Percentiles rank a stretch among this genome's conserved stretches.
Evolutionary conservation across 2,329 filamentous ascomycete species (phyloP).

Genomic region (Colletotrichum eremochloae): DNA sequence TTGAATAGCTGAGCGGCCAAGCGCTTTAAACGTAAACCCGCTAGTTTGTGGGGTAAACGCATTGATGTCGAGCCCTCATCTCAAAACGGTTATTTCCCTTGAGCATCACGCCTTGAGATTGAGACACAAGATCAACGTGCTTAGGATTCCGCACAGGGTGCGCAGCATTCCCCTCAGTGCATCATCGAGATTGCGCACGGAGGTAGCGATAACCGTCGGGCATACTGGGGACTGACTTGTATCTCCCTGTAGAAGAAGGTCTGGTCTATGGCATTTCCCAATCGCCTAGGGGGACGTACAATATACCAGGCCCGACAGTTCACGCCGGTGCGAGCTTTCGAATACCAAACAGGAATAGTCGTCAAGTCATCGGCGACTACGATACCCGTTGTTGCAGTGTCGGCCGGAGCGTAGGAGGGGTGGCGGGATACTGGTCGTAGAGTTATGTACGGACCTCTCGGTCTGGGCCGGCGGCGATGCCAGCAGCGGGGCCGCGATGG

Average conservation of each 20-base stretch:
- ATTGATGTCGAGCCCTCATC: neutral
- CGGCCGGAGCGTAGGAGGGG: neutral
- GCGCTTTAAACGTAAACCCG: too few relatives aligned
- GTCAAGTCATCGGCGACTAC: slow-evolving; percentile 11
- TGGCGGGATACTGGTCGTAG: too few relatives aligned
- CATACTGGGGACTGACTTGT: slow-evolving; percentile 54
- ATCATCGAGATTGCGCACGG: slow-evolving; percentile 60
- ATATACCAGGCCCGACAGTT: slow-evolving; percentile 44
- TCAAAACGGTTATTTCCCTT: neutral
- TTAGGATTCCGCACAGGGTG: slow-evolving; percentile 46
- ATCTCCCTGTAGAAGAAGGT: slow-evolving; percentile 52
- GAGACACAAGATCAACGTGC: slow-evolving; percentile 64
- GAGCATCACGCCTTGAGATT: neutral
- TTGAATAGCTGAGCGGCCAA: neutral
- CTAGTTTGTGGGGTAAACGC: neutral
- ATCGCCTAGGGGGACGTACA: slow-evolving; percentile 42
- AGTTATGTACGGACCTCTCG: neutral
- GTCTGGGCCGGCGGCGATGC: neutral
- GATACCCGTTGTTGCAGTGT: neutral
- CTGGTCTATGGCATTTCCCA: slow-evolving; percentile 55
- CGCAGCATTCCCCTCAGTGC: slow-evolving; percentile 66
- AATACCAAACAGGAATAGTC: slow-evolving; percentile 16
- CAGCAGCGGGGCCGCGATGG: slow-evolving; percentile 3
- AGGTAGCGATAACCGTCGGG: slow-evolving; percentile 56
- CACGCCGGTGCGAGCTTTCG: slow-evolving; percentile 25